Base-by-base conservation (phyloP, 495 filamentous ascomycete genomes). In the Jackrogersella multiformis region DNA sequence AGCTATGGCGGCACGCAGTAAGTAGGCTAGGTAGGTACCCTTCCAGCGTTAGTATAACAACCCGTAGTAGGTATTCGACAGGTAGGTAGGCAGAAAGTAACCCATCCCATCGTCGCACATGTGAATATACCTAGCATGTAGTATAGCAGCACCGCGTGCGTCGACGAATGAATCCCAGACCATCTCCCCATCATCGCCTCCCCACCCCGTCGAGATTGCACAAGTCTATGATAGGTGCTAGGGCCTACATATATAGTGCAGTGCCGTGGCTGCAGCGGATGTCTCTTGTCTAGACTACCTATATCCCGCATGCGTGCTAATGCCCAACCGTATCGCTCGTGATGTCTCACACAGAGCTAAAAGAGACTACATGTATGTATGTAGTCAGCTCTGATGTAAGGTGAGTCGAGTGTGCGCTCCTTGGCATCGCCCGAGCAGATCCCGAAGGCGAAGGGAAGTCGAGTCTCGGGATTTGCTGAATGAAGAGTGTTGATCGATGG, bases 271-370 rank as follows among this genome's bases (percentile, higher is more conserved):
- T 54, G 18, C 20, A 34, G n/a, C 28, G 9, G 20, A 20, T 58
- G 12, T 38, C 1, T 39, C 38, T 18, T 52, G 16, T 44, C 30
- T 30, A n/a, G n/a, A n/a, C n/a, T n/a, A n/a, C n/a, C n/a, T n/a
- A n/a, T n/a, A n/a, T n/a, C 49, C 18, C 23, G 41, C 41, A 44
- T 15, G 41, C 42, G 38, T 24, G n/a, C 8, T 45, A 41, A 12
- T 12, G 18, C 26, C 15, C 35, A 35, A 16, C 61, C 61, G 44
- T 52, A 64, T 56, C 32, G 44, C 32, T 57, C 52, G 53, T 26
- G 35, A 64, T 57, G 4, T 51, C 23, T 38, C 39, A 42, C 21
- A 49, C 6, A 44, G 24, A 36, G 4, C 5, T 5, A 32, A 16
- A n/a, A 30, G 23, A 18, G 3, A 18, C 16, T 16, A 32, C 7